Base-by-base conservation (phyloP, 139 green algal genomes). In the Chlorella sp. region DNA sequence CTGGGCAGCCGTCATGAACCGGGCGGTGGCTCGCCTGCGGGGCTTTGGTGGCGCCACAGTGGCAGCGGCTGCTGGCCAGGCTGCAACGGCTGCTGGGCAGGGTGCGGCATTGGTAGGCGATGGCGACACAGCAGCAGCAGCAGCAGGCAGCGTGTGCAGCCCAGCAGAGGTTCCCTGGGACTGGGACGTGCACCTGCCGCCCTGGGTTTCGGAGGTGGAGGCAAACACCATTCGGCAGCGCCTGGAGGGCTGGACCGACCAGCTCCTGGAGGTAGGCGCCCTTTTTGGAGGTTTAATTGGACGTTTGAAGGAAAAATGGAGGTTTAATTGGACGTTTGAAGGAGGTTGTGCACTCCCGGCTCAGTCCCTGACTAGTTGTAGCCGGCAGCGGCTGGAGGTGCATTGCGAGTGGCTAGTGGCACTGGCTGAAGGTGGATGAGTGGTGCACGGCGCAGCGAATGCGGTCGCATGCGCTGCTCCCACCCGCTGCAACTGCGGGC, bases 1-100 rank as follows among this genome's bases (percentile, higher is more conserved):
- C 4, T 99, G 96, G 96, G 83, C 87, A 2, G 88, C 90, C 0
- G 95, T 98, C 14, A 32, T 99, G 2, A 99, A 99, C 87, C 90
- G 90, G 0, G 96, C 94, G 0, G 74, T 97, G 1, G 86, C 72
- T 8, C 78, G 79, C 40, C 68, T 81, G 40, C 83, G 76, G 19
- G 8, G 14, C n/a, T 38, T 4, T 13, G 58, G 20, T 24, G 19
- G 30, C 3, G 17, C 60, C 16, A 11, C 76, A 48, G 54, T 6
- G 7, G 30, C 48, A 34, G 5, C n/a, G 26, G 41, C 46, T 34
- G 56, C 60, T 69, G 75, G 36, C 67, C 76, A 72, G 81, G 80
- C 30, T 70, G 76, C 38, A 43, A 30, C 64, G 32, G 30, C 64
- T 70, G 74, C 74, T 36, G 83, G 32, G 83, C 40, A 14, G 36